Conservation (phyloP, 495 filamentous ascomycete genomes). For the Thermothielavioides terrestris region DNA sequence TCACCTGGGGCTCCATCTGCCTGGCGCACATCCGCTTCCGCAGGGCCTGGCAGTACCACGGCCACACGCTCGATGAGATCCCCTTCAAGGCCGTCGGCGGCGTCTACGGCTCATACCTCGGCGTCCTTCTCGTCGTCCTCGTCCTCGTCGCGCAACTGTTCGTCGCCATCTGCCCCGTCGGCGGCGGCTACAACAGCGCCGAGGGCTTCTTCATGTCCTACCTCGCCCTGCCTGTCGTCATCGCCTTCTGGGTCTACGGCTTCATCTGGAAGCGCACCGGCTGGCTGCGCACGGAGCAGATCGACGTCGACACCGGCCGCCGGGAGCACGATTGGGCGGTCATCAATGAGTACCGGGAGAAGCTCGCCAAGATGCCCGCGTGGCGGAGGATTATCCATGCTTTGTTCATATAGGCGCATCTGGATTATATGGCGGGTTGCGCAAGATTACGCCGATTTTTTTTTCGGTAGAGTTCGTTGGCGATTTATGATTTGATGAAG, state of each 20-base stretch:
- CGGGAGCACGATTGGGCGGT: constrained; percentile 49
- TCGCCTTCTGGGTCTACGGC: constrained; percentile 61
- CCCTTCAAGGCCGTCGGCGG: constrained; percentile 60
- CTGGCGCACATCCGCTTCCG: constrained; percentile 61
- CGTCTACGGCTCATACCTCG: constrained; percentile 58
- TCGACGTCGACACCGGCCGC: constrained; percentile 56
- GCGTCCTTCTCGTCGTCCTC: constrained; percentile 50
- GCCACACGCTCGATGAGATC: constrained; percentile 58
- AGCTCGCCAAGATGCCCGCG: constrained; percentile 39
- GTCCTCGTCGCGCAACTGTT: constrained; percentile 57
- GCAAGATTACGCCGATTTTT: too few species aligned
- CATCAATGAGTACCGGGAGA: constrained; percentile 39
- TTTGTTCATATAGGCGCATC: constrained; percentile 45
- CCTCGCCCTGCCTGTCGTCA: constrained; percentile 73
- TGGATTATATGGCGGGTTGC: too few species aligned
- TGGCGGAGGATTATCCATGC: constrained; percentile 41
- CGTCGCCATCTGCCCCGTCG: constrained; percentile 41
- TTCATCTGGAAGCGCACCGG: constrained; percentile 54
- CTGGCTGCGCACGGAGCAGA: constrained; percentile 46
- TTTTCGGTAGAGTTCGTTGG: too few species aligned
- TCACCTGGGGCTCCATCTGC: constrained; percentile 69
- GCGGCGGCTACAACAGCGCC: constrained; percentile 39
- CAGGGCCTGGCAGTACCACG: constrained; percentile 53
- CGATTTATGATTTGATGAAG: too few species aligned
- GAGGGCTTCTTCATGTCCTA: constrained; percentile 68